phyloP scores from a whole-genome alignment of 148 eudicot species.

The Cornus florida region DNA sequence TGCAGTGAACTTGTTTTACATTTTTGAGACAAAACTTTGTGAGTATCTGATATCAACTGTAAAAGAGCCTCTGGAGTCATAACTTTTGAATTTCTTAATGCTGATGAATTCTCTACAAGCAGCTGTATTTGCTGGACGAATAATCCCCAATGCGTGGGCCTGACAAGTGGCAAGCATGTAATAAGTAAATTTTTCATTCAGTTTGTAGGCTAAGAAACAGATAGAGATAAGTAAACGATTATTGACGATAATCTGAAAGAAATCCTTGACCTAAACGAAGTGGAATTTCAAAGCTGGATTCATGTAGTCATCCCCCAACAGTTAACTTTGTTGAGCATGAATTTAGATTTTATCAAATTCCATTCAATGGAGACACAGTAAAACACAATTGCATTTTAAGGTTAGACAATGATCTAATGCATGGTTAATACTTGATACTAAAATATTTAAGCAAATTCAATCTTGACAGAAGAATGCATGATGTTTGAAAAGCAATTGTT shows the following conservation, averaged over 20 bases:
- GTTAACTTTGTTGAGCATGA: not conserved
- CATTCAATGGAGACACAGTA: not conserved
- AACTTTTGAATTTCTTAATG: slow-evolving; percentile 29
- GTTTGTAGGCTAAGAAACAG: not conserved
- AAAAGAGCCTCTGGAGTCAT: slow-evolving; percentile 32
- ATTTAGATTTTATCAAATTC: not conserved
- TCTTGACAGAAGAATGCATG: not conserved
- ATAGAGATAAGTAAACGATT: not conserved
- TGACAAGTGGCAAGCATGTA: slow-evolving; percentile 10
- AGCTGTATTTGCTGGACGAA: slow-evolving; percentile 39
- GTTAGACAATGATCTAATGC: not conserved
- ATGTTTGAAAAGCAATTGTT: not conserved
- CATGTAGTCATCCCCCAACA: not conserved
- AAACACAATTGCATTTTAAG: not conserved
- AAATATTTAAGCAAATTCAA: not conserved
- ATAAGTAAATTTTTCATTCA: not conserved
- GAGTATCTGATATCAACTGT: slow-evolving; percentile 27
- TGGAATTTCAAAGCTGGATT: not conserved
- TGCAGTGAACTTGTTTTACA: slow-evolving; percentile 30
- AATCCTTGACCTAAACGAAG: not conserved
- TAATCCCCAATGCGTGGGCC: slow-evolving; percentile 43
- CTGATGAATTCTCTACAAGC: slow-evolving; percentile 39
- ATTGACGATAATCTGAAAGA: not conserved
- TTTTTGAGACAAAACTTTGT: slow-evolving; percentile 25
- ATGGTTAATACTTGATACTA: not conserved